Conservation (phyloP, 2,329 filamentous ascomycete species). For the Tolypocladium tundrense region DNA sequence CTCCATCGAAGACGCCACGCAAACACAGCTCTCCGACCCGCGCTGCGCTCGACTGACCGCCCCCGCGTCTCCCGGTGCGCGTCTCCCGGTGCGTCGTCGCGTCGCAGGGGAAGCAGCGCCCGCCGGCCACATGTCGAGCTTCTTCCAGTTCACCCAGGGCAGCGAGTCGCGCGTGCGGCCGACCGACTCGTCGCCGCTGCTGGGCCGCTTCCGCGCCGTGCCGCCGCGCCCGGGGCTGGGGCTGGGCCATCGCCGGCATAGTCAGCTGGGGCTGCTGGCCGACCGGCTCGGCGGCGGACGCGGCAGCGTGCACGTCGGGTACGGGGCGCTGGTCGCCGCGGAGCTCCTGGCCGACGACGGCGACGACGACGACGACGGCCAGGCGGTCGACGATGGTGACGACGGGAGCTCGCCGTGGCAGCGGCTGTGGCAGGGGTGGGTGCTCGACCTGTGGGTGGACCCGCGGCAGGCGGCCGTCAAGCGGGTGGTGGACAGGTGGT, state of each 20-base stretch:
- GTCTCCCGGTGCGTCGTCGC: not conserved
- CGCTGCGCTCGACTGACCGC: not conserved
- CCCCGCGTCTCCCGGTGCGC: not conserved
- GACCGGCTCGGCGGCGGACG: constrained; percentile 23
- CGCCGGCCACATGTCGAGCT: constrained; percentile 41
- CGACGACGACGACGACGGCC: constrained; percentile 12
- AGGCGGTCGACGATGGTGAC: constrained; percentile 15
- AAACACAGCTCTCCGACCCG: not conserved
- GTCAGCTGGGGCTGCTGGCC: constrained; percentile 30
- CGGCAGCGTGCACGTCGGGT: constrained; percentile 46
- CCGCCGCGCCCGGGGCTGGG: constrained; percentile 29
- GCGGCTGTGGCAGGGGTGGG: constrained; percentile 23
- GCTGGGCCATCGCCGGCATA: constrained; percentile 15
- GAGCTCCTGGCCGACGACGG: constrained; percentile 21
- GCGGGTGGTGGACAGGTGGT: constrained; percentile 51
- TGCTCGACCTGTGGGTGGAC: constrained; percentile 48
- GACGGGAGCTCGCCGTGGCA: constrained; percentile 24
- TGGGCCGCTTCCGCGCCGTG: constrained; percentile 56
- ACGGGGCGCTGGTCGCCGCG: constrained; percentile 41
- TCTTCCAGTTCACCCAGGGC: constrained; percentile 59
- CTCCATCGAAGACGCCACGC: not conserved
- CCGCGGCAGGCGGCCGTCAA: constrained; percentile 49
- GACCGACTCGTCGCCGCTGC: constrained; percentile 47
- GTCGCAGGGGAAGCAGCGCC: not conserved
- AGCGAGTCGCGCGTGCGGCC: constrained; percentile 45